These are phyloP conservation scores for Cicer arietinum DNA, from an alignment of 306 rosid species.

Conservation along the genomic window DNA sequence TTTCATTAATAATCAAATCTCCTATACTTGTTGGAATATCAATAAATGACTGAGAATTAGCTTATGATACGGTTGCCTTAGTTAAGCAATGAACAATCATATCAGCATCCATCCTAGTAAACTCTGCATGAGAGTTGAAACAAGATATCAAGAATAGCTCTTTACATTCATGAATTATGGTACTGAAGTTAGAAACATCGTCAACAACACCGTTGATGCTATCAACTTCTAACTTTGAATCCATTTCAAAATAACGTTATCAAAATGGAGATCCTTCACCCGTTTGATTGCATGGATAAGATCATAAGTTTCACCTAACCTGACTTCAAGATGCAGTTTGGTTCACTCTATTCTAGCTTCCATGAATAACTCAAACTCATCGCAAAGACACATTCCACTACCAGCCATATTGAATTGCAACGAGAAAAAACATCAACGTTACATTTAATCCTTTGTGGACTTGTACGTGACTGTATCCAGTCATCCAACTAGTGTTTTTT, in stretches of 20 bases:
- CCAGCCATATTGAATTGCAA: background rate
- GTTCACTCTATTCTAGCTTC: background rate
- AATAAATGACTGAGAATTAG: background rate
- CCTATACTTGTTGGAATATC: background rate
- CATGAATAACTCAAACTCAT: background rate
- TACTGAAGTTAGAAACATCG: background rate
- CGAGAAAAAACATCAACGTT: background rate
- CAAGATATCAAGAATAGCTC: background rate
- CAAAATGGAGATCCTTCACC: background rate
- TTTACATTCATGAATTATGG: background rate
- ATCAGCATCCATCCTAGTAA: background rate
- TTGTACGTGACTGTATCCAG: background rate
- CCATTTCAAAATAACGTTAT: background rate
- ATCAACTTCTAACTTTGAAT: background rate
- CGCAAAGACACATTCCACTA: background rate
- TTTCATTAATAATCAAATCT: background rate
- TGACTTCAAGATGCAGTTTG: background rate
- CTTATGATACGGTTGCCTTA: background rate
- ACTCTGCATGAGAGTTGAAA: background rate
- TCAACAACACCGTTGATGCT: background rate
- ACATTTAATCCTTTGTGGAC: background rate
- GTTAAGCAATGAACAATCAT: background rate
- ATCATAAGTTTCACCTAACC: background rate
- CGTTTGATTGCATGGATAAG: background rate
- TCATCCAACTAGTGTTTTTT: background rate